phyloP scores from a whole-genome alignment of 106 monocot species.

The Dioscorea dumetorum region DNA sequence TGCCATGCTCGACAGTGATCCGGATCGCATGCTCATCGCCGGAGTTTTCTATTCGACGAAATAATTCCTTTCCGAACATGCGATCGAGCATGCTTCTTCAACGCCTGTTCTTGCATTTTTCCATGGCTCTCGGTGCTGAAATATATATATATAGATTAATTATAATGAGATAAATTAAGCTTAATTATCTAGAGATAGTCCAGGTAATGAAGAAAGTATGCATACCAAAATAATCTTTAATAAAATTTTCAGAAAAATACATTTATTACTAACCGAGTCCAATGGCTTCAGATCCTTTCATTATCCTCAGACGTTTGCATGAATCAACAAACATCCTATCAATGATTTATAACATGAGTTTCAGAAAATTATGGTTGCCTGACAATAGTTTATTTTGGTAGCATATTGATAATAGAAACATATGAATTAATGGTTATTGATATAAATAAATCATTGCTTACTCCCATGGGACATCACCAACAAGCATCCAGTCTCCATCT shows the following conservation, averaged over 20 bases:
- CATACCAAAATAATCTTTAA: background rate
- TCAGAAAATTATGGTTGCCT: too few relatives aligned
- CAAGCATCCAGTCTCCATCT: conserved; percentile 97
- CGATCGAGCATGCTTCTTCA: conserved; percentile 12
- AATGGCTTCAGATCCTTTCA: conserved; percentile 94
- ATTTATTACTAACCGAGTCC: conserved; percentile 54
- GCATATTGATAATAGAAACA: background rate
- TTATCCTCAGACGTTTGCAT: conserved; percentile 91
- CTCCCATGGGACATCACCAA: conserved; percentile 96
- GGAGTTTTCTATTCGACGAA: background rate
- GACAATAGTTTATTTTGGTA: too few relatives aligned
- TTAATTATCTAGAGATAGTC: background rate
- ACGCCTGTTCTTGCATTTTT: conserved; percentile 55
- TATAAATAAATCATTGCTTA: conserved; percentile 21
- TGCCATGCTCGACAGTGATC: background rate
- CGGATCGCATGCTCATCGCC: conserved; percentile 13
- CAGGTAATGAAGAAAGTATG: too few relatives aligned
- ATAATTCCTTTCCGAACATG: background rate
- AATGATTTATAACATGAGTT: background rate
- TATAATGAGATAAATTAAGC: background rate
- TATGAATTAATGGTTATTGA: background rate
- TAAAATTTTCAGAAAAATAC: too few relatives aligned
- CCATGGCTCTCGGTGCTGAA: conserved; percentile 60
- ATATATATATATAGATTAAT: background rate
- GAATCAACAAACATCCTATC: conserved; percentile 92